Percentiles rank a stretch among this genome's conserved stretches.
Conservation (phyloP, 2,329 filamentous ascomycete species). For the Geosmithia flava region DNA sequence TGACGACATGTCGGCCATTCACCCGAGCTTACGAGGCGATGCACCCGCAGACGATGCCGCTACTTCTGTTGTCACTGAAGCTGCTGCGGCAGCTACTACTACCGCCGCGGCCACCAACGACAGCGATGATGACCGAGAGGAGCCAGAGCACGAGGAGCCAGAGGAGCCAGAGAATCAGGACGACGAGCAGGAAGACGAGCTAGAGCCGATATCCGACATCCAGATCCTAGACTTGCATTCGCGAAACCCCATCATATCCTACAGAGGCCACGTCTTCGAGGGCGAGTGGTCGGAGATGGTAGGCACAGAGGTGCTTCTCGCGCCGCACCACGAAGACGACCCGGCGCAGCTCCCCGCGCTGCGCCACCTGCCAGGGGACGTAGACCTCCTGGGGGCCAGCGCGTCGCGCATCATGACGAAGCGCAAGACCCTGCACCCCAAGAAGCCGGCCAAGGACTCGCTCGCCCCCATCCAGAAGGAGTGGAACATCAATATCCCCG, state of each 20-base stretch:
- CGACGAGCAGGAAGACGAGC: conserved; percentile 7
- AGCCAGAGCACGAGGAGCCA: neutral
- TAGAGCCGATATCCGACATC: conserved; percentile 27
- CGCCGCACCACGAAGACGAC: conserved; percentile 18
- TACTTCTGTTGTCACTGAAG: no score
- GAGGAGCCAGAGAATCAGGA: neutral
- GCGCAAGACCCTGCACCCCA: conserved; percentile 46
- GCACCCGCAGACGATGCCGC: neutral
- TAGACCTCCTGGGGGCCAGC: conserved; percentile 62
- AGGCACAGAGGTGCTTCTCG: conserved; percentile 73
- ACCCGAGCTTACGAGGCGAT: conserved; percentile 1
- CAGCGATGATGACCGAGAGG: neutral
- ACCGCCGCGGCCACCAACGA: neutral
- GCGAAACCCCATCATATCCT: conserved; percentile 63
- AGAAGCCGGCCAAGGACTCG: conserved; percentile 18
- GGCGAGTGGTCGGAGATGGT: conserved; percentile 74
- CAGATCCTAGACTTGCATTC: conserved; percentile 80
- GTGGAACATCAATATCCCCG: conserved; percentile 31
- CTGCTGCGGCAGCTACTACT: no score
- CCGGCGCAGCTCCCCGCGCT: conserved; percentile 25
- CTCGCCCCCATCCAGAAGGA: conserved; percentile 26
- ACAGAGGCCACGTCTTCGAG: conserved; percentile 65
- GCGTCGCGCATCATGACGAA: conserved; percentile 57
- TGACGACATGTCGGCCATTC: conserved; percentile 1
- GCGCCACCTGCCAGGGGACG: conserved; percentile 40